phyloP scores from a whole-genome alignment of 2,329 filamentous ascomycete genomes.

The Hypoxylon sp. region DNA sequence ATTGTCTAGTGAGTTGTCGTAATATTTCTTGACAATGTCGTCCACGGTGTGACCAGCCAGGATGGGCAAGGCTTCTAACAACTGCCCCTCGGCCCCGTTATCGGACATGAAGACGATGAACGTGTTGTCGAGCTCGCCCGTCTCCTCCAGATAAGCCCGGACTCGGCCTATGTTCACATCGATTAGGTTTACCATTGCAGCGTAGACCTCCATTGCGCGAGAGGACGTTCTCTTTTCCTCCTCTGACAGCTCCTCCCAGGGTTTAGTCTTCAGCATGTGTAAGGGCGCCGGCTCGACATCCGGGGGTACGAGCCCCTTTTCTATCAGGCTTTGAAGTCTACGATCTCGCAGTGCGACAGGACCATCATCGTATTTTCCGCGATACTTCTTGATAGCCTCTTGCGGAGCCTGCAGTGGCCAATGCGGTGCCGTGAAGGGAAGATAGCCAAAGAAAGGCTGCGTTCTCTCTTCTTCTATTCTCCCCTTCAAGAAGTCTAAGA shows the following conservation, averaged over 20 bases:
- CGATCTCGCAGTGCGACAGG: slow-evolving; percentile 67
- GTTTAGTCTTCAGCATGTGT: slow-evolving; percentile 38
- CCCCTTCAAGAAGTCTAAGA: slow-evolving; percentile 37
- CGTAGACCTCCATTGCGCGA: slow-evolving; percentile 63
- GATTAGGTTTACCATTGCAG: slow-evolving; percentile 71
- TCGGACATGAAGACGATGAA: slow-evolving; percentile 65
- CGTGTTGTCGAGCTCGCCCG: slow-evolving; percentile 60
- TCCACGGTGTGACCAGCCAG: slow-evolving; percentile 40
- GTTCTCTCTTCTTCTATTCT: slow-evolving; percentile 49
- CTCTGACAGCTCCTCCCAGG: slow-evolving; percentile 46
- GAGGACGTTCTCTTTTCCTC: slow-evolving; percentile 46
- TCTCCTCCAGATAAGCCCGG: slow-evolving; percentile 66
- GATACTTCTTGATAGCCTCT: slow-evolving; percentile 68
- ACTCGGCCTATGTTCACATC: slow-evolving; percentile 68
- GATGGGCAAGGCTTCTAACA: slow-evolving; percentile 44
- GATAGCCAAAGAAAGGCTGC: slow-evolving; percentile 70
- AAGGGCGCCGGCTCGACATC: slow-evolving; percentile 46
- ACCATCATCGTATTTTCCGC: slow-evolving; percentile 72
- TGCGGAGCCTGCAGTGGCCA: slow-evolving; percentile 72
- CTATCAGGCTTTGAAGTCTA: slow-evolving; percentile 55
- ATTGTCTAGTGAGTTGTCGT: slow-evolving; percentile 70
- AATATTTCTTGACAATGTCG: slow-evolving; percentile 63
- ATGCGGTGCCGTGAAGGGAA: slow-evolving; percentile 73
- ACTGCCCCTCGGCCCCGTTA: slow-evolving; percentile 58
- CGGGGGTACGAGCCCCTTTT: slow-evolving; percentile 53